A percentile compares a stretch with the other conserved stretches of the same genome.
phyloP scores from a whole-genome alignment of 495 filamentous ascomycete genomes.

The Xylaria scruposa region DNA sequence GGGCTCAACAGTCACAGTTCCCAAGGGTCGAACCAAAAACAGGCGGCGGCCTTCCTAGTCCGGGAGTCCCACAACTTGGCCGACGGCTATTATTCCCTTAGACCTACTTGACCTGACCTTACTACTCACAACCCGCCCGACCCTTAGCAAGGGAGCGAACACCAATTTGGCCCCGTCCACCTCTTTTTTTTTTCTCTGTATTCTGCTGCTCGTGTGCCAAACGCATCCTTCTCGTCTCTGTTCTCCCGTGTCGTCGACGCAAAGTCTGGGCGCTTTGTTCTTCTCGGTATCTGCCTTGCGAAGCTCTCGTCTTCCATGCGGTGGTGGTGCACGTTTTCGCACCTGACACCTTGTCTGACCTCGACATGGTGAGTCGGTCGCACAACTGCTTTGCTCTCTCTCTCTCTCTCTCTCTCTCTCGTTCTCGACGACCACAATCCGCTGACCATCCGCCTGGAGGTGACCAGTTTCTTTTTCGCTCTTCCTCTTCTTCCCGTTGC shows the following conservation, averaged over 20 bases:
- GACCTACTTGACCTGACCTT: not conserved
- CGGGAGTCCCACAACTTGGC: conserved; percentile 29
- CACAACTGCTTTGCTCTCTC: conserved; percentile 9
- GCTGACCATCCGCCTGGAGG: conserved; percentile 17
- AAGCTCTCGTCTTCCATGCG: conserved; percentile 14
- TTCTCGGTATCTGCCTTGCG: conserved; percentile 1
- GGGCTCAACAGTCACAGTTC: not conserved
- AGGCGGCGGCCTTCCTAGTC: conserved; percentile 28
- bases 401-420: not conserved
- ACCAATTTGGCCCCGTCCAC: conserved; percentile 20
- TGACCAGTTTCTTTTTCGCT: not conserved
- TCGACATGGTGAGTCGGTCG: conserved; percentile 25
- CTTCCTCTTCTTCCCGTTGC: not conserved
- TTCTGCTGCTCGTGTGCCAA: not conserved
- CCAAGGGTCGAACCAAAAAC: conserved; percentile 12
- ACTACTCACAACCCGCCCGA: conserved; percentile 25
- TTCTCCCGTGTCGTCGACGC: not conserved
- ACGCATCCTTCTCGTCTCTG: not conserved
- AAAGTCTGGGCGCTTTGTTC: not conserved
- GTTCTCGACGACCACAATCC: conserved; percentile 9
- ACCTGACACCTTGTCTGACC: conserved; percentile 29
- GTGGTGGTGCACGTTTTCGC: conserved; percentile 23
- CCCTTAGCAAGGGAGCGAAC: conserved; percentile 25
- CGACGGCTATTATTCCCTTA: conserved; percentile 26
- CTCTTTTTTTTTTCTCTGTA: conserved; percentile 10